Evolutionary conservation across 352 stramenopile species (phyloP).

Genomic region (Globisporangium sylvaticum): DNA sequence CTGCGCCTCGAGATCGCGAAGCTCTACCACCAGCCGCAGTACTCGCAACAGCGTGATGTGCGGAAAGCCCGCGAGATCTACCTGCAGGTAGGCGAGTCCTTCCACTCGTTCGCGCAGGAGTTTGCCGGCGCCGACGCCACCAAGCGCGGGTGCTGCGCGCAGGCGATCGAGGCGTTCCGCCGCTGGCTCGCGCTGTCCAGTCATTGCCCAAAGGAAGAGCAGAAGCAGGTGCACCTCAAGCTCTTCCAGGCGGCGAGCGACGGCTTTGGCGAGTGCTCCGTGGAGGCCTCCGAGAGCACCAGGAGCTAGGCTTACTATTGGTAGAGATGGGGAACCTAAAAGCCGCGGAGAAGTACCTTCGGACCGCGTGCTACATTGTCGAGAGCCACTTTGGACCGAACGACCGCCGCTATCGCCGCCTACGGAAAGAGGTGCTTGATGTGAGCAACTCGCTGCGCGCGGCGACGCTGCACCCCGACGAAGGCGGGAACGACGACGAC

Average conservation of each 20-base stretch:
- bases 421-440: constrained; percentile 43
- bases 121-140: constrained; percentile 49
- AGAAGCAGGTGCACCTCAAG: constrained; percentile 35
- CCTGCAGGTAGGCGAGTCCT: constrained; percentile 45
- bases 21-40: constrained; percentile 31
- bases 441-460: constrained; percentile 33
- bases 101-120: constrained; percentile 52
- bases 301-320: constrained; percentile 36
- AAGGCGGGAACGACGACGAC: constrained; percentile 24
- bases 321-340: constrained; percentile 37
- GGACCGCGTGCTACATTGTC: constrained; percentile 38
- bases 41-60: constrained; percentile 17
- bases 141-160: constrained; percentile 47
- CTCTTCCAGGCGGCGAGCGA: constrained; percentile 39
- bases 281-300: constrained; percentile 47
- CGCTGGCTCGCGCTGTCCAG: constrained; percentile 35
- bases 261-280: constrained; percentile 61
- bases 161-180: constrained; percentile 57
- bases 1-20: constrained; percentile 62
- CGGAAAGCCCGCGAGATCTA: constrained; percentile 22
- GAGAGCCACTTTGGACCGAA: constrained; percentile 51
- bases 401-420: constrained; percentile 39
- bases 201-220: constrained; percentile 25
- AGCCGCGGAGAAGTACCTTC: constrained; percentile 32
- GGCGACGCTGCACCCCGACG: constrained; percentile 16